Evolutionary conservation across 805 yeast species (phyloP), one percentile per base, ranked within the genome.

Genomic region (Candida xiaguanensis): DNA sequence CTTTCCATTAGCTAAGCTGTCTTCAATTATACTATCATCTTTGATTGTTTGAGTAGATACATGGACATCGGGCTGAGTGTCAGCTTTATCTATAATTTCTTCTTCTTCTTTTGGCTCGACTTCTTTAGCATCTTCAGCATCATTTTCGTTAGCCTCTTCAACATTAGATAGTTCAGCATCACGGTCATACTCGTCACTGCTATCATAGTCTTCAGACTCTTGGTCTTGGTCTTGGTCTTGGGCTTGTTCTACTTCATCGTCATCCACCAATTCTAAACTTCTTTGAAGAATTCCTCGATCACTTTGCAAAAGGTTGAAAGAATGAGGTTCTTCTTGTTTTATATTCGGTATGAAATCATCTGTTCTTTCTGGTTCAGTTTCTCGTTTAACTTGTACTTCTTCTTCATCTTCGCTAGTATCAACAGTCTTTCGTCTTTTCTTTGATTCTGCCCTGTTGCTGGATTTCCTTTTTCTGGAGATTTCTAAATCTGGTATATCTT

Each of bases 401-500:
- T 16, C 36, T 5, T 15, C 20, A 5, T 32, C 36, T 13, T n/a
- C n/a, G n/a, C n/a, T n/a, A n/a, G n/a, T 3, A 17, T 20, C 14
- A 4, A 6, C 12, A 4, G n/a, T 26, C 24, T 36, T 36, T 19
- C 19, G 18, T 20, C 18, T 36, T 20, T 30, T 36, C 12, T n/a
- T 13, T 5, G 32, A 12, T n/a, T 30, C 25, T 27, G 22, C 16
- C 4, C 11, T 22, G 6, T 27, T 20, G 20, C 12, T 13, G 9
- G 5, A 14, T 36, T 9, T 27, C 28, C 24, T 48, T 50, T 5
- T 24, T 40, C 45, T 23, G n/a, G n/a, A n/a, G n/a, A n/a, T n/a
- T n/a, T n/a, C n/a, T 46, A 46, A 31, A 37, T 49, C 50, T 5
- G 55, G 50, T 23, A 57, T 51, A 14, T 47, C 37, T 6, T 44